Base-by-base conservation (phyloP, 2,329 filamentous ascomycete genomes). In the Colletotrichum sp. region DNA sequence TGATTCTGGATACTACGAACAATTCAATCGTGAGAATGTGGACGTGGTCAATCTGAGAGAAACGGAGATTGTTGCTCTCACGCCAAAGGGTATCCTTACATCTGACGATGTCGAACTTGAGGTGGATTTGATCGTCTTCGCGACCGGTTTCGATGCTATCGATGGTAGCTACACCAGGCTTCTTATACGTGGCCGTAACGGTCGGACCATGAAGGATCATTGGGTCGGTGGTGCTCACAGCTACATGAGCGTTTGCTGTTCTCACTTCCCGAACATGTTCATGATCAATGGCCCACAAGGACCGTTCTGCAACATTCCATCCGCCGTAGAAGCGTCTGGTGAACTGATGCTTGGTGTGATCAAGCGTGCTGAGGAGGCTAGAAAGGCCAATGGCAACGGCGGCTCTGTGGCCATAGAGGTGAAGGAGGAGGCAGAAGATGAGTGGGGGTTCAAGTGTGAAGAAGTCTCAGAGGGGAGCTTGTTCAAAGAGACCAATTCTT, bases 221-320 rank as follows among this genome's bases (percentile, higher is more conserved):
- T 44, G 39, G 39, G 67, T 8, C 34, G 52, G 24, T 24, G 36
- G 15, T 49, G 63, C 63, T 39, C 36, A 49, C 28, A 24, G 63
- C 63, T 66, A 66, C 13, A 36, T 24, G n/a, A 36, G 30, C 18
- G 10, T 66, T 26, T 32, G 16, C 2, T 66, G 63, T 36, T 36
- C 84, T 1, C 85, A 83, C 3, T 86, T 87, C 74, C 76, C 79
- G 6, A 85, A 82, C 65, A 79, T 81, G 63, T 66, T 66, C 8
- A 34, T 44, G 21, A 36, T 66, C n/a, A 39, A 32, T n/a, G 63
- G 63, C 9, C 63, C 63, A 13, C 36, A 66, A 44, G 63, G 63
- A 24, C 30, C 63, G 4, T 66, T 66, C 26, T n/a, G n/a, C 36
- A 66, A 66, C 8, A 39, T 66, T 36, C 63, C 63, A 21, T 24